Evolutionary conservation across 169 alveolate species (phyloP), one percentile per base, ranked within the genome.

Genomic region (Haemoproteus tartakovskyi): DNA sequence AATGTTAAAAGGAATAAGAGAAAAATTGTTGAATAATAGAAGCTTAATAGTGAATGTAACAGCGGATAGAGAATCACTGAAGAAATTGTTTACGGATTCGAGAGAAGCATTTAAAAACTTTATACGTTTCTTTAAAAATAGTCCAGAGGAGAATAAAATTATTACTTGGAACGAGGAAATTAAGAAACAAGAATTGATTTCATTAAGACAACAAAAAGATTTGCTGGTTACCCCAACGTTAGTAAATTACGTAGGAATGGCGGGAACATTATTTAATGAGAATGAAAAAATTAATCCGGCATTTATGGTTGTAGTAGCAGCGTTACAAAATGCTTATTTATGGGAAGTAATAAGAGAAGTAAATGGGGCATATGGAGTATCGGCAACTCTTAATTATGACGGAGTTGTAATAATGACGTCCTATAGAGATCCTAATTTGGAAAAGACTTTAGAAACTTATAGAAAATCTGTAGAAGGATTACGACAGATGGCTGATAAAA

Each of bases 281-380:
- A 45, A 29, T 4, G 93, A 89, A 37, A 61, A 74, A 27, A 30
- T 83, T 12, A 74, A 51, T 48, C 92, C 92, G 1, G 78, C 87
- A 2, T 84, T 79, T 33, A 59, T 60, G 21, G 81, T 89, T 14
- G 78, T 85, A n/a, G 60, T 86, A 22, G 90, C 87, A 24, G 88
- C 86, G 27, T 21, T 89, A 45, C 43, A 64, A 29, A 56, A 86
- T 38, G 45, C 87, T 3, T 83, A 86, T 59, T 56, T 89, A 51
- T 89, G 90, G 91, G 86, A 79, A 40, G 84, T 78, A 16, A 86
- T 89, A 11, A 79, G 93, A 67, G 86, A 81, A 47, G 33, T 87
- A 1, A 60, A 82, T 54, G 93, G 93, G 0, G 93, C 93, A 0
- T 89, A 89, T 56, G 90, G 90, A 30, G 93, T 86, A 18, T 79